Base-by-base conservation (phyloP, 192 early-diverging fungal genomes). In the Backusella psychrophila region DNA sequence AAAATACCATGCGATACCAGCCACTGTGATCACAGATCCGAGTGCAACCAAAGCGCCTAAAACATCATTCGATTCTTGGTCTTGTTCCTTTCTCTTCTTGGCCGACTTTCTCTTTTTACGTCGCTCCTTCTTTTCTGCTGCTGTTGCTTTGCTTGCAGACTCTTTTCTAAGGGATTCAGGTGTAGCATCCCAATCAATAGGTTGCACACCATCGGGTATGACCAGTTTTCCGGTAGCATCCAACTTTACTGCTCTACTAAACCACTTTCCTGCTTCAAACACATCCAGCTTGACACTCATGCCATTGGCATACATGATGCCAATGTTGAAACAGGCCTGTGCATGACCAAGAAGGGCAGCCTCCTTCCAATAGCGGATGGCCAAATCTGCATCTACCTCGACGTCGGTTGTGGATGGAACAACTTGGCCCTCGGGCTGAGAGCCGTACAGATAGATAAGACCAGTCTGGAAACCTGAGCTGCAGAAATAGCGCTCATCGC, bases 391-490 rank as follows among this genome's bases (percentile, higher is more conserved):
- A 75, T 83, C 73, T 0, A 59, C 72, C 12, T 79, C 68, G 14
- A 82, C 77, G 23, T 14, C 34, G 1, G 69, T 74, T 9, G 63
- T 38, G 7, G 81, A 76, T 19, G 71, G 73, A 23, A 72, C 75
- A 6, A 56, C 26, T 17, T 82, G 75, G 7, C 77, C 81, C 19
- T 71, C 79, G 6, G 74, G 53, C n/a, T 70, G 67, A 42, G 81
- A 76, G 14, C 81, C 81, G 68, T 78, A 77, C n/a, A 82, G 34
- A 46, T 80, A 83, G 36, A 83, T 79, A 2, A 83, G 53, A 1
- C 82, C 82, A 1, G 78, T 74, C 66, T 83, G 82, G 26, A 83
- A 83, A 5, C 78, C 82, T 17, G 82, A 72, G 67, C 75, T 80
- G 41, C 82, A 76, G 72, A 83, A 83, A 34, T 77, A 80, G 3